phyloP scores from a whole-genome alignment of 306 rosid genomes.

The Cucurbita maxima region DNA sequence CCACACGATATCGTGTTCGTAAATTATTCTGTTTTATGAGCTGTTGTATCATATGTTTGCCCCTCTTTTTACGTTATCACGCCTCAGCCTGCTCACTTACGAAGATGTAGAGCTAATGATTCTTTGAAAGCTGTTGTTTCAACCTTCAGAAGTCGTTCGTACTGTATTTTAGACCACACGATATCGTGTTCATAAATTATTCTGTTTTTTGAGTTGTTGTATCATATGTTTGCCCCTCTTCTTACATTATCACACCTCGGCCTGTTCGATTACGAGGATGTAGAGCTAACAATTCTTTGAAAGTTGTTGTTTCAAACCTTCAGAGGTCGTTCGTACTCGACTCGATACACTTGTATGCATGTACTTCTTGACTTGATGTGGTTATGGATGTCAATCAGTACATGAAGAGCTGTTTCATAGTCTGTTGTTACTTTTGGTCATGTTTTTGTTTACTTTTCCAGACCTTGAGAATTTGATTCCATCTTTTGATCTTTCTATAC shows the following conservation, averaged over 20 bases:
- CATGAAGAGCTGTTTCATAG: too few species aligned
- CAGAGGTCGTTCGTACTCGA: too few species aligned
- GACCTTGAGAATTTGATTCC: too few species aligned
- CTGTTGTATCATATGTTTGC: slow-evolving; percentile 30
- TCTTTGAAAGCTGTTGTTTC: slow-evolving; percentile 22
- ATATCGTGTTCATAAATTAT: slow-evolving; percentile 34
- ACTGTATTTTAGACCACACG: slow-evolving; percentile 40
- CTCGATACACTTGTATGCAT: too few species aligned
- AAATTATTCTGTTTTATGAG: slow-evolving; percentile 33
- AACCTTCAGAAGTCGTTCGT: slow-evolving; percentile 19
- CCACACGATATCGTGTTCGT: slow-evolving; percentile 43
- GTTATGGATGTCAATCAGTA: too few species aligned
- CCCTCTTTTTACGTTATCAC: slow-evolving; percentile 9
- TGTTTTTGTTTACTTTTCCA: too few species aligned
- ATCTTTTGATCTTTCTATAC: too few species aligned
- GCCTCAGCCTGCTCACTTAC: slow-evolving; percentile 19
- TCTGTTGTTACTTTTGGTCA: too few species aligned
- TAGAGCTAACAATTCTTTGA: slow-evolving; percentile 35
- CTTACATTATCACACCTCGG: slow-evolving; percentile 14
- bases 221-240: slow-evolving; percentile 11
- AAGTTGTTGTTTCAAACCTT: slow-evolving; percentile 12
- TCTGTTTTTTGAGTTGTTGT: slow-evolving; percentile 50
- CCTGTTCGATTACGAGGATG: slow-evolving; percentile 18
- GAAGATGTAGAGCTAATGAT: slow-evolving; percentile 35
- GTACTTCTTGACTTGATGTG: too few species aligned